Conservation (phyloP, 805 yeast genomes). For the Ogataea paraovalis region DNA sequence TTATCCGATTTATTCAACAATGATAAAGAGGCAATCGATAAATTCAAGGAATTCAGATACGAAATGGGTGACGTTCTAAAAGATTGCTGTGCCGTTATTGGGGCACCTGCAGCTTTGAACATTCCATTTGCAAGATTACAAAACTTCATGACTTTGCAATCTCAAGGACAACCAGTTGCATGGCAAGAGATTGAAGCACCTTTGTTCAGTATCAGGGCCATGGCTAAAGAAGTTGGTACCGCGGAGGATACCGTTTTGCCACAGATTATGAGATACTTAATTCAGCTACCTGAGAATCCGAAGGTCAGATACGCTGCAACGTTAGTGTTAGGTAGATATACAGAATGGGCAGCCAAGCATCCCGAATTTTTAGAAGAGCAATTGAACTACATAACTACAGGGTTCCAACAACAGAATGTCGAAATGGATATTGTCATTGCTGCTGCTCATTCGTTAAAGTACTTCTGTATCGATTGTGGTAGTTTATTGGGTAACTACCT, state of each 20-base stretch:
- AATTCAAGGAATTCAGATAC: constrained; percentile 89
- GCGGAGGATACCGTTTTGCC: constrained; percentile 68
- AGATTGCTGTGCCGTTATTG: constrained; percentile 90
- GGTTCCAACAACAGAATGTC: constrained; percentile 43
- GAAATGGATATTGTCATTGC: constrained; percentile 63
- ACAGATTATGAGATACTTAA: constrained; percentile 62
- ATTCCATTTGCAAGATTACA: constrained; percentile 67
- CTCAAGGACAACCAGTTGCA: constrained; percentile 34
- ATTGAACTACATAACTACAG: constrained; percentile 75
- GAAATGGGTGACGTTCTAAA: constrained; percentile 98
- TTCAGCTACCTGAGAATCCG: constrained; percentile 76
- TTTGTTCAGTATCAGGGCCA: constrained; percentile 80
- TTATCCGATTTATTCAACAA: constrained; percentile 52
- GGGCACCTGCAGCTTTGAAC: constrained; percentile 62
- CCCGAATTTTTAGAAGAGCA: constrained; percentile 80
- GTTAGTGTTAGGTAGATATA: constrained; percentile 89
- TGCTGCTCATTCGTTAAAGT: constrained; percentile 90
- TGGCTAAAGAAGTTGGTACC: constrained; percentile 85
- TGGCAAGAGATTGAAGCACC: constrained; percentile 95
- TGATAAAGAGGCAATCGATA: constrained; percentile 82
- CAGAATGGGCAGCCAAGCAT: constrained; percentile 90
- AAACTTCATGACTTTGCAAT: constrained; percentile 30
- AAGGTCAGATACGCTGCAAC: constrained; percentile 91
- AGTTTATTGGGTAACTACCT: constrained; percentile 57
- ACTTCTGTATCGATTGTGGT: constrained; percentile 89